Base-by-base conservation (phyloP, 495 filamentous ascomycete genomes). In the Hypoxylon cercidicola region DNA sequence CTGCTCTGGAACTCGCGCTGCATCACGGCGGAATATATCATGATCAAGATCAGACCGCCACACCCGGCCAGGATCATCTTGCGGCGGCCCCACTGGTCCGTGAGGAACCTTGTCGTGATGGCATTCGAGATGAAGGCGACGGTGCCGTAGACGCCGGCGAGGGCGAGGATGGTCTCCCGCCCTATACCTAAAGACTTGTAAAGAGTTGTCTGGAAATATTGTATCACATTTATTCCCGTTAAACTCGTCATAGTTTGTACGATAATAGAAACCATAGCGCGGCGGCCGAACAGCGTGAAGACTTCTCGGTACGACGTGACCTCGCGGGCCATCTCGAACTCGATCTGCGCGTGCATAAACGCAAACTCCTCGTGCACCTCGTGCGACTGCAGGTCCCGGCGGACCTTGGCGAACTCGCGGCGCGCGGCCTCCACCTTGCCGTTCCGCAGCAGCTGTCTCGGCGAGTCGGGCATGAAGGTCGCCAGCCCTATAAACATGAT, bases 21-120 rank as follows among this genome's bases (percentile, higher is more conserved):
- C 80, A 87, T 86, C 55, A 87, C 77, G 0, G 85, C 83, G 1
- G 84, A 75, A 58, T 87, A 87, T 69, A 86, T 86, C 66, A 86
- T 83, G 44, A 85, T 77, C 19, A 85, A 20, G 20, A 85, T 71
- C 41, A 87, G 78, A 0, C 81, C 81, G 3, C 64, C 62, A 5
- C 85, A 60, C 32, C 85, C 85, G 18, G 82, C 52, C 25, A 86
- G 70, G 3, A 87, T 69, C 84, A 87, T 86, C 39, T 86, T 86
- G 49, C 85, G 80, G 48, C 85, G 82, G 48, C 85, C 85, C 84
- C 84, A 87, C 71, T 84, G 81, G 65, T 87, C 85, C 6, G 84
- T 84, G 34, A 87, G 70, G 44, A 71, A 85, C 49, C 74, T 78
- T 0, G 83, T 86, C 1, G 85, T 84, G 21, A 86, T 58, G 23